A percentile compares a stretch with the other conserved stretches of the same genome.
Conservation (phyloP, 345 rosid genomes). For the Lumnitzera racemosa region DNA sequence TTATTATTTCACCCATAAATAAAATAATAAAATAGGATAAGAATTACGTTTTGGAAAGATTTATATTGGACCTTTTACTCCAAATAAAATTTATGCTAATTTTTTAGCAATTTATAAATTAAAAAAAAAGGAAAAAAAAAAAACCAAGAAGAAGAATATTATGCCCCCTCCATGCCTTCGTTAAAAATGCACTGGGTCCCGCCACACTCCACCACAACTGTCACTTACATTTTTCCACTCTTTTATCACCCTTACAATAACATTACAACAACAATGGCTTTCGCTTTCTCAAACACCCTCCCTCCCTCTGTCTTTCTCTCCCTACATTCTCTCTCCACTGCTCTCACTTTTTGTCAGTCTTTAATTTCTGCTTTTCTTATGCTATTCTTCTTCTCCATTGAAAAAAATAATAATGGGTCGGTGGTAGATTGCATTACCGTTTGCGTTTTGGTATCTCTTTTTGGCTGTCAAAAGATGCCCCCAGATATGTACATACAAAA, state of each 20-base stretch:
- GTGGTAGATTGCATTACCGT: slow-evolving; percentile 20
- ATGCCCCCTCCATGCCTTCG: not conserved
- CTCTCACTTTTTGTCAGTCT: slow-evolving; percentile 18
- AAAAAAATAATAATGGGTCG: slow-evolving; percentile 38
- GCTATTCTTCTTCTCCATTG: slow-evolving; percentile 6
- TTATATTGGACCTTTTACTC: no score
- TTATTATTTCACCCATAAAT: no score
- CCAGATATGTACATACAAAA: not conserved
- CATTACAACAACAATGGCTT: not conserved
- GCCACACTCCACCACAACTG: slow-evolving; percentile 10
- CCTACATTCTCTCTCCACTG: slow-evolving; percentile 14
- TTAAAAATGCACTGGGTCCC: slow-evolving; percentile 10
- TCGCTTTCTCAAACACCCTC: not conserved
- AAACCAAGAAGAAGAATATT: not conserved
- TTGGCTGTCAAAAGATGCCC: slow-evolving; percentile 7
- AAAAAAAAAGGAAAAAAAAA: not conserved
- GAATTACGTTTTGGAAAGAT: no score
- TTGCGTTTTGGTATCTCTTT: slow-evolving; percentile 15
- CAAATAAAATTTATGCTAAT: no score
- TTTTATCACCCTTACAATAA: not conserved
- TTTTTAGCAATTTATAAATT: no score
- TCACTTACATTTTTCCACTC: slow-evolving; percentile 1
- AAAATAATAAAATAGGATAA: no score
- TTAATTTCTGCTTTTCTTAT: slow-evolving; percentile 25
- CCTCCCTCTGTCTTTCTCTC: not conserved